Conservation (phyloP, 352 stramenopile genomes). For the Globisporangium irregulare region DNA sequence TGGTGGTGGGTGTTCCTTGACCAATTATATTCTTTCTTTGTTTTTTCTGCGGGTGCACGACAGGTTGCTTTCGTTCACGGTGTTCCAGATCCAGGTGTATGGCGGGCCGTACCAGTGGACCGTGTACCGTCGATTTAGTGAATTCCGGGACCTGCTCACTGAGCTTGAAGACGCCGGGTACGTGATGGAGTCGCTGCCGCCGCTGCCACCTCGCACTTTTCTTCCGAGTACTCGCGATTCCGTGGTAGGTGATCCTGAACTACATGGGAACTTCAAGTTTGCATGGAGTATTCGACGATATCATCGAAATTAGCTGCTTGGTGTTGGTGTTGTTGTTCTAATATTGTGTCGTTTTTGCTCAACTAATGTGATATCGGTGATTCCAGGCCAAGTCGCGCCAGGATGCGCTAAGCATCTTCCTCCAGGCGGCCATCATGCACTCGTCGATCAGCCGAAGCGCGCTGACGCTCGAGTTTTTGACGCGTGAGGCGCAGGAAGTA, state of each 20-base stretch:
- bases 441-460: conserved; percentile 65
- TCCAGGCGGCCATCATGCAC: conserved; percentile 84
- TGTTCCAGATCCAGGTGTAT: conserved; percentile 83
- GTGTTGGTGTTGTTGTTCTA: conserved; percentile 2
- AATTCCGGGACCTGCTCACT: conserved; percentile 65
- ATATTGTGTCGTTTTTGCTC: neutral
- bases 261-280: conserved; percentile 1
- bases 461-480: conserved; percentile 78
- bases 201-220: conserved; percentile 67
- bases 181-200: conserved; percentile 51
- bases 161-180: conserved; percentile 46
- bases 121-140: conserved; percentile 82
- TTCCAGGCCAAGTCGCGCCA: conserved; percentile 59
- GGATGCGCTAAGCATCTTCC: conserved; percentile 72
- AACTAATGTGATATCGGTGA: neutral
- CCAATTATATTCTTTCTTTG: conserved; percentile 3
- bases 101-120: conserved; percentile 84
- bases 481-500: conserved; percentile 65
- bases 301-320: neutral
- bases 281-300: neutral
- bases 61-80: conserved; percentile 73
- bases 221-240: conserved; percentile 63
- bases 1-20: conserved; percentile 16
- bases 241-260: conserved; percentile 31
- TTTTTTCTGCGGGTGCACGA: conserved; percentile 32